A percentile compares a stretch with the other conserved stretches of the same genome.
Evolutionary conservation across 768 basidiomycete species (phyloP).

Genomic region (Glaciozyma antarctica): DNA sequence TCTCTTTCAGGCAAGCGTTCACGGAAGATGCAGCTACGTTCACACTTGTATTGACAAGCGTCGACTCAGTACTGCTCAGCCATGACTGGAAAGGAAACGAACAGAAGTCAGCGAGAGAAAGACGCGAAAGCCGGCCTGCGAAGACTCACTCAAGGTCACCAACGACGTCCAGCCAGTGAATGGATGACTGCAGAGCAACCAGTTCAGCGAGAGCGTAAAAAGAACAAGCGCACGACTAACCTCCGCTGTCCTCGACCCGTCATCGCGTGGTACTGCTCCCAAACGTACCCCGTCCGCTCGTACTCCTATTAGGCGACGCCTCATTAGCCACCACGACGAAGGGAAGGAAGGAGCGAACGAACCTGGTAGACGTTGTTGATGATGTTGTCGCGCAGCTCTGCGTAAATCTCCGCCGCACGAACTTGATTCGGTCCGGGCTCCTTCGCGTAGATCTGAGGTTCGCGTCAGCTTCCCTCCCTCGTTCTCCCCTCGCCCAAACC

Average conservation of each 20-base stretch:
- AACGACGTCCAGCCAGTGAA: slow-evolving; percentile 93
- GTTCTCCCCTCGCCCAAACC: slow-evolving; percentile 46
- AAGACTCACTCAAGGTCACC: slow-evolving; percentile 31
- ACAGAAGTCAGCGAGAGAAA: neutral
- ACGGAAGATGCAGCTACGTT: neutral
- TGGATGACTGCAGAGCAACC: slow-evolving; percentile 57
- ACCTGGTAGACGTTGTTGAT: slow-evolving; percentile 72
- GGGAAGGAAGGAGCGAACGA: slow-evolving; percentile 19
- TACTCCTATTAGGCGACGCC: slow-evolving; percentile 55
- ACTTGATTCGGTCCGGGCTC: slow-evolving; percentile 71
- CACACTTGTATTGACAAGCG: neutral
- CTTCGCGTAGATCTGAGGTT: slow-evolving; percentile 58
- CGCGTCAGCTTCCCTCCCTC: neutral
- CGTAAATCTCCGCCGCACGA: slow-evolving; percentile 67
- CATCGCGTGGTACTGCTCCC: slow-evolving; percentile 88
- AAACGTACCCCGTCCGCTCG: slow-evolving; percentile 82
- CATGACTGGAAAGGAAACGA: slow-evolving; percentile 19
- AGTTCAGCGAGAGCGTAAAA: slow-evolving; percentile 2
- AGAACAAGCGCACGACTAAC: slow-evolving; percentile 42
- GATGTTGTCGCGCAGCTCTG: slow-evolving; percentile 67
- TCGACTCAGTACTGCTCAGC: slow-evolving; percentile 23
- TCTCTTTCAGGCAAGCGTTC: neutral
- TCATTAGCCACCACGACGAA: neutral
- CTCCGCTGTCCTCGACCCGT: slow-evolving; percentile 79
- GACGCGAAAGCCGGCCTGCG: too few relatives aligned